These are phyloP conservation scores for Botrytis sinoallii DNA, from an alignment of 2,329 filamentous ascomycete species.

Conservation along the genomic window DNA sequence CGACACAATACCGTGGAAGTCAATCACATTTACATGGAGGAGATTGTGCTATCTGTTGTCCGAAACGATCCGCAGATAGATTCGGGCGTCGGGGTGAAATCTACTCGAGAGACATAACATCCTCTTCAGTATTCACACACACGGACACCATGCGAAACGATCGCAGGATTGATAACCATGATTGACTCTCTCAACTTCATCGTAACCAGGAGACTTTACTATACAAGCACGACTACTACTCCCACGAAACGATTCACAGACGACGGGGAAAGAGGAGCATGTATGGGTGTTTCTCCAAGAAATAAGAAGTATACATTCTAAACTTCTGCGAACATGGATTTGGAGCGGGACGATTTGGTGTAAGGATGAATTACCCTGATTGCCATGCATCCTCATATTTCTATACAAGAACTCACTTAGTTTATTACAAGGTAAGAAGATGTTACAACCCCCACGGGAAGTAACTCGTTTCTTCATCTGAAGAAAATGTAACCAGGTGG, in stretches of 20 bases:
- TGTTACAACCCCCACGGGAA: neutral
- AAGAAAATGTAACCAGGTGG: neutral
- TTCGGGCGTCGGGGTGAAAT: neutral
- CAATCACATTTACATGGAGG: neutral
- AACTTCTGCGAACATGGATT: neutral
- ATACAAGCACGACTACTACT: neutral
- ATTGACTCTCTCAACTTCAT: neutral
- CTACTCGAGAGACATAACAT: neutral
- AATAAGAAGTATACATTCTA: too few relatives aligned
- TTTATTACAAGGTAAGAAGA: neutral
- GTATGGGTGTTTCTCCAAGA: too few relatives aligned
- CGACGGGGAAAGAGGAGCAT: neutral
- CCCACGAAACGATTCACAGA: neutral
- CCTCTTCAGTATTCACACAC: neutral
- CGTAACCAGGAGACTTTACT: neutral
- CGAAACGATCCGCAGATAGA: neutral
- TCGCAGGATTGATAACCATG: neutral
- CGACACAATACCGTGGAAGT: neutral
- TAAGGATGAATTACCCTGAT: neutral
- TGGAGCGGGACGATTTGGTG: neutral
- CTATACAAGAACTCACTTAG: neutral
- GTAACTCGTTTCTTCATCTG: neutral
- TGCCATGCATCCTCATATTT: neutral
- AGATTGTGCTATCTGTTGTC: neutral
- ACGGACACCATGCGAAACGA: neutral